These are phyloP conservation scores for Starmera pachycereana DNA, from an alignment of 805 yeast genomes.

Conservation along the genomic window DNA sequence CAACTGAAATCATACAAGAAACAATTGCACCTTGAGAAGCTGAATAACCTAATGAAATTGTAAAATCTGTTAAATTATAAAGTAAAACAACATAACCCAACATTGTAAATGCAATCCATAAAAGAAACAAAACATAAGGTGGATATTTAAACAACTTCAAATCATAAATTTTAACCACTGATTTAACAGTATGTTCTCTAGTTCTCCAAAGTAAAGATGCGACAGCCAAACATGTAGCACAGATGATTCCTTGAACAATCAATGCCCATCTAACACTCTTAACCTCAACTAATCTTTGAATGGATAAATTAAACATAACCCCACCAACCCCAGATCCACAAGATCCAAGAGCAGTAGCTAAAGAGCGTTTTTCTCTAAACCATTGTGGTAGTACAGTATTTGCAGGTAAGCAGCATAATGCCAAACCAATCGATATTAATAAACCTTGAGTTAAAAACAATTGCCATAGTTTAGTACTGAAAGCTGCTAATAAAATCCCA, in stretches of 20 bases:
- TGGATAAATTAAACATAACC: constrained; percentile 27
- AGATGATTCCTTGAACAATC: constrained; percentile 27
- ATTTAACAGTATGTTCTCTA: constrained; percentile 26
- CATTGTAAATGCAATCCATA: constrained; percentile 37
- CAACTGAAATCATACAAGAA: constrained; percentile 50
- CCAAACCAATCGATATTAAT: constrained; percentile 40
- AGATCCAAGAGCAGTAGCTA: constrained; percentile 28
- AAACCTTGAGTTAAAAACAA: constrained; percentile 60
- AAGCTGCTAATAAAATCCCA: constrained; percentile 52
- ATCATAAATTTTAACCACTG: constrained; percentile 32
- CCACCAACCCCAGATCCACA: constrained; percentile 37
- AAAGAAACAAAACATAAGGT: constrained; percentile 31
- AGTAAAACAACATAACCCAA: constrained; percentile 53
- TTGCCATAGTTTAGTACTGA: constrained; percentile 50
- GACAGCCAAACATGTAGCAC: constrained; percentile 23
- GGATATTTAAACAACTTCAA: constrained; percentile 24
- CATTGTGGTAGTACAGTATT: constrained; percentile 57
- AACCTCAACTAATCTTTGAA: constrained; percentile 23
- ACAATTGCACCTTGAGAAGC: constrained; percentile 46
- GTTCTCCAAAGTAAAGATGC: constrained; percentile 28
- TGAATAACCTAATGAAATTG: constrained; percentile 48
- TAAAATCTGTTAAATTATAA: constrained; percentile 50
- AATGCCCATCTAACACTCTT: constrained; percentile 25
- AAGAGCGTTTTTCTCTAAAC: constrained; percentile 53
- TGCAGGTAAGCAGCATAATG: constrained; percentile 47